Conservation (phyloP, 1,139 yeast species). For the Debaryomyces psychrophilus region DNA sequence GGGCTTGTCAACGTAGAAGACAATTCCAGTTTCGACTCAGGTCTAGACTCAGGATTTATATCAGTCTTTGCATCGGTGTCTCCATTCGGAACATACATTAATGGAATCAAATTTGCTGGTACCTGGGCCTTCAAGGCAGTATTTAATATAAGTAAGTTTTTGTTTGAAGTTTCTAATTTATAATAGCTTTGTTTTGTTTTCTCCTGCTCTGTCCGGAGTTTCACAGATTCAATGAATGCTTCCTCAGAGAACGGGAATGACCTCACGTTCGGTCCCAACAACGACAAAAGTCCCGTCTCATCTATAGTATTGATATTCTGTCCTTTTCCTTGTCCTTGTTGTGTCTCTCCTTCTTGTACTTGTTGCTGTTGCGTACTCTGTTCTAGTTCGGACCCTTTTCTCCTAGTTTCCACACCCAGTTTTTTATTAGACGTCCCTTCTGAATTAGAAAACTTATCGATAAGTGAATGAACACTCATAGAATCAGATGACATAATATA, state of each 20-base stretch:
- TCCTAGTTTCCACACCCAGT: slow-evolving; percentile 5
- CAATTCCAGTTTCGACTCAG: neutral
- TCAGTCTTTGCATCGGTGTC: slow-evolving; percentile 5
- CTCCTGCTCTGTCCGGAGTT: slow-evolving; percentile 75
- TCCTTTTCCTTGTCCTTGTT: neutral
- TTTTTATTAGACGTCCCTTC: slow-evolving; percentile 9
- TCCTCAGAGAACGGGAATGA: slow-evolving; percentile 66
- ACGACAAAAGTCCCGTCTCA: slow-evolving; percentile 28
- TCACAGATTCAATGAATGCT: slow-evolving; percentile 64
- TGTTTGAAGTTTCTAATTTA: slow-evolving; percentile 62
- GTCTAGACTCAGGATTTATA: neutral
- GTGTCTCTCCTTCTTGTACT: slow-evolving; percentile 2
- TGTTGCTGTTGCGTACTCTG: slow-evolving; percentile 6
- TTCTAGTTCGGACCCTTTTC: slow-evolving; percentile 11
- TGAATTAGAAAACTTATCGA: slow-evolving; percentile 22
- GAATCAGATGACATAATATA: slow-evolving; percentile 21
- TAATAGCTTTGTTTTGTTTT: slow-evolving; percentile 81
- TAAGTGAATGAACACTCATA: slow-evolving; percentile 33
- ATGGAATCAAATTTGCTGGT: slow-evolving; percentile 70
- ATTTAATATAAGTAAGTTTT: slow-evolving; percentile 63
- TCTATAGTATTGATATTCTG: slow-evolving; percentile 7
- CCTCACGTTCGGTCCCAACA: slow-evolving; percentile 57
- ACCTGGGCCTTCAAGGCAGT: slow-evolving; percentile 65
- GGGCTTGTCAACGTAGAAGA: slow-evolving; percentile 12
- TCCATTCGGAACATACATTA: slow-evolving; percentile 48